Conservation (phyloP, 2,329 filamentous ascomycete species). For the Verticillium dahliae region DNA sequence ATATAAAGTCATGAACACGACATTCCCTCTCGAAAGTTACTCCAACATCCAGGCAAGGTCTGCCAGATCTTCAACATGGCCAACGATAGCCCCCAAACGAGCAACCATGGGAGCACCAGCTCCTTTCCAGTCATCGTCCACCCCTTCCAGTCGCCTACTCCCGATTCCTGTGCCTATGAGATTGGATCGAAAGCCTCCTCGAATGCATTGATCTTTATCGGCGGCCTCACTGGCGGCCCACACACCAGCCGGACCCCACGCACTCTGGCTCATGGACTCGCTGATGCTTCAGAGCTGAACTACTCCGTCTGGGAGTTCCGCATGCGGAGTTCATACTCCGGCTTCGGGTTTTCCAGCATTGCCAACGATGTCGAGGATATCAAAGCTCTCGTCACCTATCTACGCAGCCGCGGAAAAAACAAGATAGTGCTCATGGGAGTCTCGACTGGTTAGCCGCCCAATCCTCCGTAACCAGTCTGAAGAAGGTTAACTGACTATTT, state of each 20-base stretch:
- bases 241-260: constrained; percentile 54
- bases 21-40: no score
- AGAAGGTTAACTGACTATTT: constrained; percentile 12
- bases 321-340: constrained; percentile 45
- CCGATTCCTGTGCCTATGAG: constrained; percentile 39
- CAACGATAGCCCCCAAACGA: not conserved
- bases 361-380: constrained; percentile 47
- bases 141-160: constrained; percentile 32
- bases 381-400: constrained; percentile 43
- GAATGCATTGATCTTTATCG: constrained; percentile 63
- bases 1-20: no score
- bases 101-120: no score
- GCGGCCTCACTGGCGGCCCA: constrained; percentile 63
- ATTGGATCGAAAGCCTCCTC: constrained; percentile 28
- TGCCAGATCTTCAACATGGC: not conserved
- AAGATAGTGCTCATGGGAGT: constrained; percentile 46
- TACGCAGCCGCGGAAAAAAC: constrained; percentile 38
- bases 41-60: no score
- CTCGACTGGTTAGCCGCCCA: not conserved
- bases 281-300: constrained; percentile 21
- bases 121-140: constrained; percentile 37
- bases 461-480: not conserved
- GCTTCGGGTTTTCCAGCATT: constrained; percentile 43
- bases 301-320: constrained; percentile 52
- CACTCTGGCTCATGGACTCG: constrained; percentile 35